Conservation (phyloP, 345 rosid species). For the Draba incana region DNA sequence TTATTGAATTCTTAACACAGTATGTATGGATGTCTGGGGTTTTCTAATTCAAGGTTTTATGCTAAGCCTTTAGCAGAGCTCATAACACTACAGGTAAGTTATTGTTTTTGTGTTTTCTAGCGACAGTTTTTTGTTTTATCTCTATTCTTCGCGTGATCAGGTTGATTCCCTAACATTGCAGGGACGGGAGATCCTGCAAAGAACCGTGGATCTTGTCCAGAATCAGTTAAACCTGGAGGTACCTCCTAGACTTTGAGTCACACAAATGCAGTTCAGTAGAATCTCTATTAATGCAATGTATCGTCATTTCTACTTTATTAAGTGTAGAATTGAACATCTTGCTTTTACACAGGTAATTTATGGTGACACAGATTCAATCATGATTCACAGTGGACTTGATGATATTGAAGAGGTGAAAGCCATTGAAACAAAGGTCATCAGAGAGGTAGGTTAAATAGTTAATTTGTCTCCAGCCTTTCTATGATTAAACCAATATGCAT, state of each 20-base stretch:
- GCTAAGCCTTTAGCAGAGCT: conserved; percentile 99
- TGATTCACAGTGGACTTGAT: conserved; percentile 93
- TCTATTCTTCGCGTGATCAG: conserved; percentile 14
- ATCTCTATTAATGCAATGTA: conserved; percentile 11
- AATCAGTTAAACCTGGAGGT: conserved; percentile 92
- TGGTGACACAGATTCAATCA: conserved; percentile 99
- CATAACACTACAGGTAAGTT: conserved; percentile 80
- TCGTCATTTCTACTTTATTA: conserved; percentile 29
- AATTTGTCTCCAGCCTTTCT: not conserved
- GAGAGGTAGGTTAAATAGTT: conserved; percentile 65
- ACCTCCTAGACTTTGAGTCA: conserved; percentile 32
- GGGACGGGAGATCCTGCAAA: conserved; percentile 98
- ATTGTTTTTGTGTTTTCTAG: conserved; percentile 21
- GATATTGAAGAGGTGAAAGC: conserved; percentile 77
- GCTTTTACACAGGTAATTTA: conserved; percentile 76
- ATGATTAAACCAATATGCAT: not conserved
- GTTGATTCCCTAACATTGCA: conserved; percentile 41
- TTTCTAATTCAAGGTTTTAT: conserved; percentile 95
- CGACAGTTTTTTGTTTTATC: not conserved
- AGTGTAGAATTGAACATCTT: conserved; percentile 31
- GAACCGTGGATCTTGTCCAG: conserved; percentile 96
- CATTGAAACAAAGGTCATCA: conserved; percentile 84
- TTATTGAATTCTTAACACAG: conserved; percentile 50
- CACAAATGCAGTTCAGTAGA: conserved; percentile 28
- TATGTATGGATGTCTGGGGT: conserved; percentile 99